Conservation (phyloP, 495 filamentous ascomycete species). For the Aspergillus coremiiformis region DNA sequence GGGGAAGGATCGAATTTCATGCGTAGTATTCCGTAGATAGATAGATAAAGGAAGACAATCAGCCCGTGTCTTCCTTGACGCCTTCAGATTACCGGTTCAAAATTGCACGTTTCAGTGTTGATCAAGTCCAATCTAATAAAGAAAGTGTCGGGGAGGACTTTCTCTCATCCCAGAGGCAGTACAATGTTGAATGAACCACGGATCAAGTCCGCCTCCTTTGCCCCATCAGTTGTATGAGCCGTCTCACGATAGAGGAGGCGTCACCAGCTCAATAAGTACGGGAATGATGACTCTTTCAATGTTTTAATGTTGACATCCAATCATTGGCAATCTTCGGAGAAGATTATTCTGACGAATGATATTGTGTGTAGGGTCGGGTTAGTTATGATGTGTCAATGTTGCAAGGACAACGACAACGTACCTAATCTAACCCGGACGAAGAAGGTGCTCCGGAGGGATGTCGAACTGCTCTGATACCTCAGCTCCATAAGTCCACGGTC, state of each 20-base stretch:
- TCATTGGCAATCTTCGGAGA: too few relatives aligned
- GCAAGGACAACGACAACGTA: conserved; percentile 6
- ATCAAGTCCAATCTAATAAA: not conserved
- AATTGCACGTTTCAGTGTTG: not conserved
- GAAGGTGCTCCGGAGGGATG: too few relatives aligned
- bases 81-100: not conserved
- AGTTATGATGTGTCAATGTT: conserved; percentile 1
- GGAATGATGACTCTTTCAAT: too few relatives aligned
- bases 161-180: not conserved
- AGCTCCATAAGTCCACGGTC: too few relatives aligned
- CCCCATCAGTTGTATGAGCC: not conserved
- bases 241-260: not conserved
- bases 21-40: not conserved
- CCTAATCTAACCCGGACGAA: not conserved
- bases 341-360: too few relatives aligned
- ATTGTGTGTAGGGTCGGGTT: not conserved
- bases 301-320: too few relatives aligned
- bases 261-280: not conserved
- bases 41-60: not conserved
- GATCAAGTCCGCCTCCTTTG: not conserved
- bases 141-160: not conserved
- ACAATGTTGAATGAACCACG: not conserved
- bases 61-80: not conserved
- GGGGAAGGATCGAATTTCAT: not conserved
- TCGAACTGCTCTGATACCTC: too few relatives aligned